Evolutionary conservation across 176 grass and related monocot species (phyloP).

Genomic region (Miscanthus lutarioriparius): DNA sequence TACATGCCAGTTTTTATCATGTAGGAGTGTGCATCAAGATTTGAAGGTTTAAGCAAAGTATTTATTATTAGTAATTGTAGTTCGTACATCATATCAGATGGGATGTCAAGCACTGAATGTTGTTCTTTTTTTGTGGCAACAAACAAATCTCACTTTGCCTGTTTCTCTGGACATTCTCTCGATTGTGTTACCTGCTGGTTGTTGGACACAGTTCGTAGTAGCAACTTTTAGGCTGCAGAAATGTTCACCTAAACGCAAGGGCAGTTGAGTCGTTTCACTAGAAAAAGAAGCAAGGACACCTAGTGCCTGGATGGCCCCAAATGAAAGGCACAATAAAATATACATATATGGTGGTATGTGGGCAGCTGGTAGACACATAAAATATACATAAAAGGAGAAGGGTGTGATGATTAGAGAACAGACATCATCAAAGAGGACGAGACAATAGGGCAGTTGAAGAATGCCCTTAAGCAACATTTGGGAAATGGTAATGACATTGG

Average conservation of each 20-base stretch:
- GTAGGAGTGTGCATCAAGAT: neutral
- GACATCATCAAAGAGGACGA: neutral
- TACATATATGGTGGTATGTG: neutral
- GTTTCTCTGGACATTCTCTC: neutral
- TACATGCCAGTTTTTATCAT: neutral
- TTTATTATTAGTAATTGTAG: neutral
- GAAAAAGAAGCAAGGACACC: constrained; percentile 6
- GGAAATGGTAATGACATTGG: neutral
- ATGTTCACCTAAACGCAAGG: neutral
- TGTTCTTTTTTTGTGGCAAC: constrained; percentile 10
- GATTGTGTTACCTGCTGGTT: constrained; percentile 8
- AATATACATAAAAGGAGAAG: constrained; percentile 19
- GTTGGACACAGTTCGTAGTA: constrained; percentile 2
- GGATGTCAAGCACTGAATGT: constrained; percentile 19
- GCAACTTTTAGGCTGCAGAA: neutral
- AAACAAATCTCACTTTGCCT: constrained; percentile 28
- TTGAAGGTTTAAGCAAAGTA: neutral
- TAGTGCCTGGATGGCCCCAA: constrained; percentile 19
- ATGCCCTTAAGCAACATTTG: neutral
- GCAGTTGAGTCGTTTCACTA: neutral
- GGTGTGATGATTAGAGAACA: neutral
- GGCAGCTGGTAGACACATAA: neutral
- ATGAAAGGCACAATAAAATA: neutral
- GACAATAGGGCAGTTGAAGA: neutral
- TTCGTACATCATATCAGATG: constrained; percentile 19